Evolutionary conservation across 2,329 filamentous ascomycete genomes (phyloP), one percentile per base, ranked within the genome.

Genomic region (Dothiorella sarmentorum): DNA sequence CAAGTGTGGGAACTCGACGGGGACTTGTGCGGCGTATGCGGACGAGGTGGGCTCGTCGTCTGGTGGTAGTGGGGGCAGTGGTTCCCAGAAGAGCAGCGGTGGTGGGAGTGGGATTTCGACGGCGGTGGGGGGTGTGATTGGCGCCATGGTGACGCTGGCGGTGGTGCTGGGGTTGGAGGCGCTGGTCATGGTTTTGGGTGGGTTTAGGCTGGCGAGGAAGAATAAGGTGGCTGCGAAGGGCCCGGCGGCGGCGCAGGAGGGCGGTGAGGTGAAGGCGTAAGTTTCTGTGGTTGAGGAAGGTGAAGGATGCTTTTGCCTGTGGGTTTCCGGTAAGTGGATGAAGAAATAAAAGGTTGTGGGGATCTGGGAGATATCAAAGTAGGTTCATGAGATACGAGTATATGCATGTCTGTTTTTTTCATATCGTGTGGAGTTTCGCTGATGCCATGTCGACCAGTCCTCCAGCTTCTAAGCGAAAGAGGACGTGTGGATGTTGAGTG

Each of bases 71-170:
- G 40, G 27, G 47, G 61, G 64, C 17, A 63, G 62, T 29, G 57
- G 44, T 18, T n/a, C n/a, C n/a, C n/a, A n/a, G n/a, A n/a, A n/a
- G n/a, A n/a, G n/a, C n/a, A 64, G 61, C 20, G 61, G 62, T 35
- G 62, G 66, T 18, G 70, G 74, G 2, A 53, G 58, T 53, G 80
- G 82, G 7, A 78, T 95, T 26, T 88, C 86, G 52, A 83, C 80
- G 35, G 80, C 84, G 5, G 85, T 92, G n/a, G 90, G 89, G 0
- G 90, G 91, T 53, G 90, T 93, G 4, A 91, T 95, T 67, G 86
- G 86, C 33, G 86, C 86, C 0, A 82, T 88, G 78, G 85, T 88
- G 17, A 87, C 85, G 1, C 69, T 89, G 37, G 85, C 78, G 22
- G 83, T 87, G 10, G 75, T 88, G n/a, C 65, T 87, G 42, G 51